A percentile compares a stretch with the other conserved stretches of the same genome.
phyloP scores from a whole-genome alignment of 2,329 filamentous ascomycete species.

The Salinomyces thailandicus region DNA sequence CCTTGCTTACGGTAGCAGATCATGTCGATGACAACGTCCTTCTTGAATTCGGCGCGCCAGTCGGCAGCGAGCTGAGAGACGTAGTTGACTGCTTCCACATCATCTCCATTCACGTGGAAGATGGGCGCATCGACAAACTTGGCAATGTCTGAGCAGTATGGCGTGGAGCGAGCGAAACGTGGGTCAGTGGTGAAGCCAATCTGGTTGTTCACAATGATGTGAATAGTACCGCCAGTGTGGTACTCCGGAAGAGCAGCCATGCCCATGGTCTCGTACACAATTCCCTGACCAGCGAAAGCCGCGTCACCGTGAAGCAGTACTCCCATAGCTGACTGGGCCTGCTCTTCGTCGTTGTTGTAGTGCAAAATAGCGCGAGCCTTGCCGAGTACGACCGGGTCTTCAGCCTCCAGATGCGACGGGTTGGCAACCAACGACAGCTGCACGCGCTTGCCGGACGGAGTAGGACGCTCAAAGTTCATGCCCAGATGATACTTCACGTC shows the following conservation, averaged over 20 bases:
- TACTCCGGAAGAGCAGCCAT: conserved; percentile 94
- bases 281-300: conserved; percentile 88
- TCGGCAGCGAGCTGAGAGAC: conserved; percentile 94
- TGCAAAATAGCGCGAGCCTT: conserved; percentile 98
- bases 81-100: conserved; percentile 96
- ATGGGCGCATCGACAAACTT: conserved; percentile 97
- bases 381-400: conserved; percentile 93
- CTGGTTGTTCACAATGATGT: conserved; percentile 98
- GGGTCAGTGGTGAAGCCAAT: conserved; percentile 99
- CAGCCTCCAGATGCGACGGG: conserved; percentile 93
- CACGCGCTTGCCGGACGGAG: conserved; percentile 96
- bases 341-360: conserved; percentile 93
- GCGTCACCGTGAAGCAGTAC: conserved; percentile 95
- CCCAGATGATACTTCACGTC: conserved; percentile 99
- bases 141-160: conserved; percentile 98
- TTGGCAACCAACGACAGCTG: conserved; percentile 97
- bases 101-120: conserved; percentile 98
- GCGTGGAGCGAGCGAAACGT: conserved; percentile 90
- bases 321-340: conserved; percentile 84
- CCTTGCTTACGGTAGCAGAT: conserved; percentile 99
- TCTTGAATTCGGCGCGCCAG: conserved; percentile 97
- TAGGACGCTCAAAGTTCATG: conserved; percentile 99
- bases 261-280: conserved; percentile 97
- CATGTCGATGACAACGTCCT: conserved; percentile 94
- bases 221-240: conserved; percentile 93